Evolutionary conservation across 2,329 filamentous ascomycete genomes (phyloP), one percentile per base, ranked within the genome.

Genomic region (Epicoccum sorghinum): DNA sequence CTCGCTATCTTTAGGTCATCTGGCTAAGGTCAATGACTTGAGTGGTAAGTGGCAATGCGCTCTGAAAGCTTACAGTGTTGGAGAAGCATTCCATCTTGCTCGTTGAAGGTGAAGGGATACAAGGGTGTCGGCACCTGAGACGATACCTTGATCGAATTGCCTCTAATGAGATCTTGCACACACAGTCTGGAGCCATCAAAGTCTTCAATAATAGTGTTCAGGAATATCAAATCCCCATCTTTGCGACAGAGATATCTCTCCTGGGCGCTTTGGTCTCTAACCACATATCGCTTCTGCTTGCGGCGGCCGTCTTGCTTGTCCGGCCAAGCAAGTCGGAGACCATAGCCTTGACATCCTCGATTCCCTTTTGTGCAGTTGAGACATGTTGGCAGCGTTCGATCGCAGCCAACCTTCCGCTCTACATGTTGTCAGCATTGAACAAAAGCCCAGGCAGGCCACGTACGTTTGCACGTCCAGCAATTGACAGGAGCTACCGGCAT

Each of bases 331-430:
- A 82, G 75, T 36, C 78, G 78, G 35, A 80, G 64, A 4, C 74
- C 77, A 57, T 81, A 82, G 37, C 79, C 78, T 48, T 75, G 54
- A 60, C 79, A 81, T 53, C 68, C 51, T 55, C 79, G 72, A 14
- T 73, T 72, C 2, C 78, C 76, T 22, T 75, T 71, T 12, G 68
- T 66, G 58, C 79, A 82, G 60, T 80, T 80, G 41, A 73, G 68
- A 66, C 79, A 81, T 22, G 63, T 59, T 3, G 79, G 79, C 23
- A 76, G 66, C 12, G 68, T 66, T 47, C 75, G 74, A 64, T 81
- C 79, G 57, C 79, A 81, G 39, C 78, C 78, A 53, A 81, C 77
- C 62, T 81, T 81, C 51, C 78, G 77, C 56, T 74, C 79, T 81
- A 24, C 39, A 39, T 33, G 24, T 33, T 42, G 39, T 54, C 35